phyloP scores from a whole-genome alignment of 2,329 filamentous ascomycete genomes.

The Penicillium sp. region DNA sequence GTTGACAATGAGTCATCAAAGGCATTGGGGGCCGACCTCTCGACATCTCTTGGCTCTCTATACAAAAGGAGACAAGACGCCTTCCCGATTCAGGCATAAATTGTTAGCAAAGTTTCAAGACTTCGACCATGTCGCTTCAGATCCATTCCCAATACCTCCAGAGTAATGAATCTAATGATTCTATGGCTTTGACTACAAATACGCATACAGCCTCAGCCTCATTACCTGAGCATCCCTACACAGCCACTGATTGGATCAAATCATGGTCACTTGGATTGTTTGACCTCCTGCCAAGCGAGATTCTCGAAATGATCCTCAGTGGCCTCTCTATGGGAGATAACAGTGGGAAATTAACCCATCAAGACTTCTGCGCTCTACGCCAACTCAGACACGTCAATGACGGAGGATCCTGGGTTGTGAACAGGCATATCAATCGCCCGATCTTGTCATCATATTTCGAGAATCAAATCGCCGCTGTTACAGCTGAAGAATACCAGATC shows the following conservation, averaged over 20 bases:
- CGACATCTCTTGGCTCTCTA: too few relatives aligned
- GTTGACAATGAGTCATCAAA: not conserved
- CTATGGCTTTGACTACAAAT: not conserved
- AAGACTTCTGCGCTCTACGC: slow-evolving; percentile 2
- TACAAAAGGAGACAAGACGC: not conserved
- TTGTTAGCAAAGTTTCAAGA: not conserved
- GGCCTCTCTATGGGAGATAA: not conserved
- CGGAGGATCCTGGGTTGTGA: not conserved
- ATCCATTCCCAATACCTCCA: not conserved
- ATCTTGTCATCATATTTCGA: not conserved
- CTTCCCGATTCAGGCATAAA: not conserved
- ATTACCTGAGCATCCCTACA: too few relatives aligned
- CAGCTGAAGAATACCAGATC: too few relatives aligned
- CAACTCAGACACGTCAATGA: not conserved
- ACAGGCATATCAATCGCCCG: not conserved
- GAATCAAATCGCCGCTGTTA: not conserved
- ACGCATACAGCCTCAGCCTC: too few relatives aligned
- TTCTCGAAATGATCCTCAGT: slow-evolving; percentile 10
- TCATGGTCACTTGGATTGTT: slow-evolving; percentile 1
- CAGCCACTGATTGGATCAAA: too few relatives aligned
- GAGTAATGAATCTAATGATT: not conserved
- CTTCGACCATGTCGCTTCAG: not conserved
- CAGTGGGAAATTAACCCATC: slow-evolving; percentile 3
- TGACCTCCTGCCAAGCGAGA: slow-evolving; percentile 4
- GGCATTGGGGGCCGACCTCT: not conserved